phyloP scores from a whole-genome alignment of 140 eudicot species.

The Bidens hawaiensis region DNA sequence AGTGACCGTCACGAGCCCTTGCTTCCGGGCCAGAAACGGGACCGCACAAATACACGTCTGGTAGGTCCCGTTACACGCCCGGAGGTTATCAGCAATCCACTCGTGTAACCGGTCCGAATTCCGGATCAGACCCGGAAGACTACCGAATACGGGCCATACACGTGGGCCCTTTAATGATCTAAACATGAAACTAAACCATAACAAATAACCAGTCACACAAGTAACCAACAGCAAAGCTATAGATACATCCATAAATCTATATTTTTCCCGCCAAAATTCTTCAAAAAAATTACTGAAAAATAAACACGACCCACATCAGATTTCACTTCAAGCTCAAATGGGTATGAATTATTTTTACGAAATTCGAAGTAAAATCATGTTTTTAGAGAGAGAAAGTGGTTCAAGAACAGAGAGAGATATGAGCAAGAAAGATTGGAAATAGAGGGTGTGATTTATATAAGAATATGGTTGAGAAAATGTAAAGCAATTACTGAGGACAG shows the following conservation, averaged over 20 bases:
- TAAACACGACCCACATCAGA: conserved; percentile 18
- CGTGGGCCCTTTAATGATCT: conserved; percentile 83
- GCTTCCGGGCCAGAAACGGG: conserved; percentile 83
- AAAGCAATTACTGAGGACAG: conserved; percentile 70
- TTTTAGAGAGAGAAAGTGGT: background rate
- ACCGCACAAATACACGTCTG: conserved; percentile 94
- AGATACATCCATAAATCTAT: conserved; percentile 48
- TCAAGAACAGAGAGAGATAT: conserved; percentile 1
- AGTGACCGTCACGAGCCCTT: conserved; percentile 90
- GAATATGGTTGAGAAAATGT: conserved; percentile 40
- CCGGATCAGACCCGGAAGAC: conserved; percentile 80
- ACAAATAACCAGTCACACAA: conserved; percentile 53
- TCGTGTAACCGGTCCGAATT: conserved; percentile 79
- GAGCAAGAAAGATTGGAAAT: conserved; percentile 19
- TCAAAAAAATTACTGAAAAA: conserved; percentile 10
- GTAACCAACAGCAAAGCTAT: conserved; percentile 54
- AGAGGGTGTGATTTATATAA: conserved; percentile 60
- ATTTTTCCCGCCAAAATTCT: conserved; percentile 31
- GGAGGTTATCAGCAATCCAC: conserved; percentile 89
- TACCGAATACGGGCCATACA: conserved; percentile 92
- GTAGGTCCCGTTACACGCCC: conserved; percentile 91
- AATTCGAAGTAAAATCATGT: conserved; percentile 7
- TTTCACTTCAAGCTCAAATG: conserved; percentile 3
- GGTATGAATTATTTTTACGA: conserved; percentile 14
- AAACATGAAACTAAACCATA: conserved; percentile 87